Evolutionary conservation across 345 rosid genomes (phyloP), one percentile per base, ranked within the genome.

Genomic region (Eucalyptus pauciflora): DNA sequence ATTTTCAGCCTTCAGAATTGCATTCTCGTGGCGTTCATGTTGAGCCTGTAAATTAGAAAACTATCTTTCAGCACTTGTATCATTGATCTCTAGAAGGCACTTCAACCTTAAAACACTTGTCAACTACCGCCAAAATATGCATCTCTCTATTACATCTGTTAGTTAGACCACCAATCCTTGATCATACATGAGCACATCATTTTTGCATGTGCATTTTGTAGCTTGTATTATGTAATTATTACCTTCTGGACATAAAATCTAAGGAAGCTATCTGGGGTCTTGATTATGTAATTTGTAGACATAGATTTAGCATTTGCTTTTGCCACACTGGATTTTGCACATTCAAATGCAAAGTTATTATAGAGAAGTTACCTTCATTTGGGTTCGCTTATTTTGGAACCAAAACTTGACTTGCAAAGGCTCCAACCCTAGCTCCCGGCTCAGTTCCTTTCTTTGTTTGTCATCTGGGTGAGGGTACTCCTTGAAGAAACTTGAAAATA

Each of bases 321-420:
- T 14, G 27, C 71, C n/a, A 87, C 58, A 52, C 43, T 13, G 18
- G 71, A 29, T 27, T 45, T 13, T 31, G 43, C 43, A 16, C 58
- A 54, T n/a, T n/a, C 87, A 86, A 86, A 86, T 31, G 22, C 27
- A n/a, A 50, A 86, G 13, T 15, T 50, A 29, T 50, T 8, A 27
- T 49, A 51, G 18, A 29, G 50, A 45, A 56, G 48, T n/a, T 91
- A 96, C 99, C 99, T 97, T 97, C 96, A 96, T 95, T 92, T 96
- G 99, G 37, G 99, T 97, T 33, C 99, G 99, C 92, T 96, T 96
- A 93, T 96, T 97, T 93, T 97, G 99, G 92, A 97, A 97, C 99
- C 99, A 97, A 91, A 97, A 97, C 88, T 97, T 97, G 88, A 97
- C 93, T 91, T 97, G 99, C 88, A 97, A 91, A 85, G 98, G 98